Evolutionary conservation across 441 rosid genomes (phyloP), one percentile per base, ranked within the genome.

Genomic region (Mallotus repandus): DNA sequence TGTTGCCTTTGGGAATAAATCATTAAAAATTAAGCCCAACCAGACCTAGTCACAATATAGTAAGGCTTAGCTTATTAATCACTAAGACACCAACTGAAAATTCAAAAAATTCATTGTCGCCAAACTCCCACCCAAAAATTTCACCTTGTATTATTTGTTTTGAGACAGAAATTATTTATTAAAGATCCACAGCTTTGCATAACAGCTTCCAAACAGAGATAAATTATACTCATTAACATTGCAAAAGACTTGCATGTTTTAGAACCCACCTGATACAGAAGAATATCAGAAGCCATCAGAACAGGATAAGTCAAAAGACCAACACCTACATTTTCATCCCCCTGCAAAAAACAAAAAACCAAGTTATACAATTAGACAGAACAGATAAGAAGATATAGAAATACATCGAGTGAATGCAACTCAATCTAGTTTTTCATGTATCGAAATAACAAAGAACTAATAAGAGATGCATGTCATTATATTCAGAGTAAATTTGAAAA

Each of bases 241-340:
- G 38, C 15, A 55, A 72, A 74, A 57, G 29, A 19, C 32, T 7
- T 43, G 76, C 66, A 48, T 15, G 45, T 62, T 73, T 38, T 55
- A 43, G 9, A 73, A 76, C 68, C 68, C 73, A 94, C 98, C 97
- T 94, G 93, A 76, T 95, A 92, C 74, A 91, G 83, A 77, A 91
- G 97, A 82, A 95, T 95, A 80, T 92, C 97, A 55, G 95, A 81
- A 81, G 98, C 94, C 99, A 95, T 92, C 65, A 91, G 71, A 77
- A 89, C 96, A 54, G 96, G 97, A 86, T 92, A 95, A 55, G 94
- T 93, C 78, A 95, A 83, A 76, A 95, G 90, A 61, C 89, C 87
- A 72, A 85, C 96, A 41, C 91, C 88, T 38, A 89, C 98, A 79
- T 95, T 89, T 84, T 95, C 97, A 25, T 76, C 84, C 46, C 96